Conservation (phyloP, 257 asterid genomes). For the Agastache rugosa region DNA sequence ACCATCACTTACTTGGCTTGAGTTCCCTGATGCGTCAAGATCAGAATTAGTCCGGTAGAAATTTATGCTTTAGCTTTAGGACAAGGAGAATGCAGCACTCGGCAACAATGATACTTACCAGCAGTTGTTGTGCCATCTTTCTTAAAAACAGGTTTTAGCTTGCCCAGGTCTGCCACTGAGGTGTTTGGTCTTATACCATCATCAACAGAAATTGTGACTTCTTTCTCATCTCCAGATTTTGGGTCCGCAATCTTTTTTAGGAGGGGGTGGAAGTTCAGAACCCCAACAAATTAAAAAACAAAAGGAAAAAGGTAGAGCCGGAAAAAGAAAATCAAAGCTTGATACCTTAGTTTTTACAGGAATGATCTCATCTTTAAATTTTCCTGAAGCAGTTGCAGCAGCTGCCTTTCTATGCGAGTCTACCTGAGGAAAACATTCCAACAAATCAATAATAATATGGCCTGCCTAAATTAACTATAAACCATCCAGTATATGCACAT, state of each 20-base stretch:
- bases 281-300: background rate
- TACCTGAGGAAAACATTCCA: constrained; percentile 49
- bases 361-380: constrained; percentile 89
- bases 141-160: constrained; percentile 93
- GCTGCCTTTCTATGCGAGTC: constrained; percentile 97
- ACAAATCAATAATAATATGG: background rate
- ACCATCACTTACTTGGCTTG: constrained; percentile 98
- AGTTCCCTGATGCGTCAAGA: constrained; percentile 59
- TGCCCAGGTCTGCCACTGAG: constrained; percentile 64
- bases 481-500: background rate
- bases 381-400: constrained; percentile 96
- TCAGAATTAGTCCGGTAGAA: background rate
- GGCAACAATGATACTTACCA: constrained; percentile 47
- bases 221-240: constrained; percentile 89
- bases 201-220: constrained; percentile 81
- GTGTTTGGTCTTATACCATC: constrained; percentile 90
- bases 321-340: background rate
- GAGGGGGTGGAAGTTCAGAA: constrained; percentile 7
- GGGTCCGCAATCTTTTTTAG: constrained; percentile 84
- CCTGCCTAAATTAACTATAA: background rate
- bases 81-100: background rate
- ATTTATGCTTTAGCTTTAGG: constrained; percentile 6
- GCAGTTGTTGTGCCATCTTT: constrained; percentile 98
- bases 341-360: constrained; percentile 86
- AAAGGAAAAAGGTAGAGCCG: background rate